Conservation (phyloP, 495 filamentous ascomycete genomes). For the Aspergillus funiculosus region DNA sequence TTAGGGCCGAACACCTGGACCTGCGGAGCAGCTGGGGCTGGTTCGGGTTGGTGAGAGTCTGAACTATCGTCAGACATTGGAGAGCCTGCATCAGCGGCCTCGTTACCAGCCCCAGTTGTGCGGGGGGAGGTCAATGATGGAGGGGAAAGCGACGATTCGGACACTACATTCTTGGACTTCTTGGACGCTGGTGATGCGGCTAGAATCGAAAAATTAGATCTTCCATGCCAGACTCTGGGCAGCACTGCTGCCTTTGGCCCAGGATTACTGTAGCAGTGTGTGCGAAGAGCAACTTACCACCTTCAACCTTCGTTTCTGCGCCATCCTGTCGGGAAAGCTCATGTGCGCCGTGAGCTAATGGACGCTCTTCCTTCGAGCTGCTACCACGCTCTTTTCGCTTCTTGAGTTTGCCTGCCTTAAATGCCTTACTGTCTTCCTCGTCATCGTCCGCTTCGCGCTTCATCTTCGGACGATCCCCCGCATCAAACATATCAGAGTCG, state of each 20-base stretch:
- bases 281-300: conserved; percentile 47
- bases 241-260: too few relatives aligned
- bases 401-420: conserved; percentile 45
- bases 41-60: conserved; percentile 69
- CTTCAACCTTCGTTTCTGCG: conserved; percentile 47
- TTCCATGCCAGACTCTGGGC: background rate
- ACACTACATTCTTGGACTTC: conserved; percentile 48
- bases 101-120: conserved; percentile 44
- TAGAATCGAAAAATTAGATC: conserved; percentile 13
- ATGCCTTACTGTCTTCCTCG: conserved; percentile 43
- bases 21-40: conserved; percentile 66
- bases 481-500: conserved; percentile 39
- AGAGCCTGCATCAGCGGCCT: conserved; percentile 40
- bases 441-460: conserved; percentile 51
- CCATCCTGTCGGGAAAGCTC: conserved; percentile 64
- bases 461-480: conserved; percentile 43
- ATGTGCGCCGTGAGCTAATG: conserved; percentile 57
- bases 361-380: conserved; percentile 49
- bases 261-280: too few relatives aligned
- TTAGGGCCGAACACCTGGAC: conserved; percentile 84
- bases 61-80: conserved; percentile 56
- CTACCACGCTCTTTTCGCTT: conserved; percentile 48
- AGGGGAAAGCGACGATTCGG: conserved; percentile 55
- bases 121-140: conserved; percentile 44
- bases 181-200: conserved; percentile 44